These are phyloP conservation scores for Iris macrosiphon DNA, from an alignment of 106 monocot genomes.

Conservation along the genomic window DNA sequence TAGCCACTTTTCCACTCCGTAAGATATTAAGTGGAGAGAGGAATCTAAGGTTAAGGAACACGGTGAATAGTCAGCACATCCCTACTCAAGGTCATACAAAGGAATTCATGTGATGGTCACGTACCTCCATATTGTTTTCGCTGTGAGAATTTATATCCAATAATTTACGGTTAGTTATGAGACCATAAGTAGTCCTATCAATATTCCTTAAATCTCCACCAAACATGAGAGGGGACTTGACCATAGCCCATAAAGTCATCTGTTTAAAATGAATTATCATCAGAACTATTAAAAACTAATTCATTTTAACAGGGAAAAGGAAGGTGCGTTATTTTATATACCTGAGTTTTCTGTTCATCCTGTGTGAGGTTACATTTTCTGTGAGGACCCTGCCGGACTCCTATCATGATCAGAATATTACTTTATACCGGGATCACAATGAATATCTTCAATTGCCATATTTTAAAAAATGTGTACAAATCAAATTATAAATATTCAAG, in stretches of 20 bases:
- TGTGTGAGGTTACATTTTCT: constrained; percentile 65
- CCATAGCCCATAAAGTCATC: constrained; percentile 96
- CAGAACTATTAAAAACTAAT: not conserved
- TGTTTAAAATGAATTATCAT: constrained; percentile 18
- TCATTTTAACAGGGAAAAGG: not conserved
- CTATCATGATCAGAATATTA: constrained; percentile 19
- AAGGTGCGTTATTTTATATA: constrained; percentile 6
- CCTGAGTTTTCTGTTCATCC: constrained; percentile 88
- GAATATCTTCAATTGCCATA: too few relatives aligned
- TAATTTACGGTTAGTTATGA: constrained; percentile 77
- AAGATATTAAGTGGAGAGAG: too few relatives aligned
- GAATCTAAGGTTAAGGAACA: too few relatives aligned
- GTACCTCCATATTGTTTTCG: constrained; percentile 77
- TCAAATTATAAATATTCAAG: too few relatives aligned
- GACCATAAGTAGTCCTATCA: constrained; percentile 41
- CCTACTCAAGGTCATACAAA: too few relatives aligned
- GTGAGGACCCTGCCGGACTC: constrained; percentile 65
- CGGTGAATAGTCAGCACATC: too few relatives aligned
- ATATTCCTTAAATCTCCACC: constrained; percentile 83
- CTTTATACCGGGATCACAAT: not conserved
- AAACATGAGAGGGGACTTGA: constrained; percentile 94
- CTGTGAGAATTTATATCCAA: constrained; percentile 82
- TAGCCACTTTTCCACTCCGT: too few relatives aligned
- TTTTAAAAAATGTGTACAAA: too few relatives aligned
- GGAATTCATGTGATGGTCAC: too few relatives aligned